phyloP scores from a whole-genome alignment of 1,139 yeast species.

The Kodamaea alishanica region DNA sequence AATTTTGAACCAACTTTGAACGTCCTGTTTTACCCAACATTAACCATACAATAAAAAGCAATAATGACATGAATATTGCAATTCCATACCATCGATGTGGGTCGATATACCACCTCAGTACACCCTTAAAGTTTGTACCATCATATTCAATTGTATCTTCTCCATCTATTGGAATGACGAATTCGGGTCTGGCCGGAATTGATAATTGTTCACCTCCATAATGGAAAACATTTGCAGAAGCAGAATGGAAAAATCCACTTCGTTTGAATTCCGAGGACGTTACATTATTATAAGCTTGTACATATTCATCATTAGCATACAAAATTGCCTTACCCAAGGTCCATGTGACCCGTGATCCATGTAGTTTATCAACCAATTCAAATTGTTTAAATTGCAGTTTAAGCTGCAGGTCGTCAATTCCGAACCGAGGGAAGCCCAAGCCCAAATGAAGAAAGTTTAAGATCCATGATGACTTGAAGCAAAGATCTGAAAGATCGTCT shows the following conservation, averaged over 20 bases:
- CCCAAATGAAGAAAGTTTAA: slow-evolving; percentile 70
- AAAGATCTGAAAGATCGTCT: slow-evolving; percentile 20
- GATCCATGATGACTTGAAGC: slow-evolving; percentile 57
- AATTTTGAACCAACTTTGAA: neutral
- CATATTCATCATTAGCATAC: slow-evolving; percentile 50
- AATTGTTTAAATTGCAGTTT: slow-evolving; percentile 44
- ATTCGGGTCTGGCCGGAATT: slow-evolving; percentile 43
- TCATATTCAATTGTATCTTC: slow-evolving; percentile 25
- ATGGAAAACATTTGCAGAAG: slow-evolving; percentile 44
- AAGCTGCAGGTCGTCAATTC: slow-evolving; percentile 34
- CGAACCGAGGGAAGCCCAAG: slow-evolving; percentile 62
- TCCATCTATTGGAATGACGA: slow-evolving; percentile 22
- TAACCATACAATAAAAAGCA: slow-evolving; percentile 43
- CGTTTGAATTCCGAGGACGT: slow-evolving; percentile 3
- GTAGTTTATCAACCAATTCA: slow-evolving; percentile 58
- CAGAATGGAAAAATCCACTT: slow-evolving; percentile 49
- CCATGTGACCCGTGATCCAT: slow-evolving; percentile 74
- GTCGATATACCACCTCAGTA: slow-evolving; percentile 38
- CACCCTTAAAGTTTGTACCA: slow-evolving; percentile 10
- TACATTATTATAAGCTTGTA: slow-evolving; percentile 17
- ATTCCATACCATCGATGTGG: slow-evolving; percentile 60
- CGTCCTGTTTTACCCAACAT: slow-evolving; percentile 36
- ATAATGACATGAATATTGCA: slow-evolving; percentile 41
- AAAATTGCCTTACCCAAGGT: slow-evolving; percentile 76
- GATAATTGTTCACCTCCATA: slow-evolving; percentile 54